A percentile compares a stretch with the other conserved stretches of the same genome.
These are phyloP conservation scores for Vaccinium macrocarpon DNA, from an alignment of 148 eudicot species.

Conservation along the genomic window DNA sequence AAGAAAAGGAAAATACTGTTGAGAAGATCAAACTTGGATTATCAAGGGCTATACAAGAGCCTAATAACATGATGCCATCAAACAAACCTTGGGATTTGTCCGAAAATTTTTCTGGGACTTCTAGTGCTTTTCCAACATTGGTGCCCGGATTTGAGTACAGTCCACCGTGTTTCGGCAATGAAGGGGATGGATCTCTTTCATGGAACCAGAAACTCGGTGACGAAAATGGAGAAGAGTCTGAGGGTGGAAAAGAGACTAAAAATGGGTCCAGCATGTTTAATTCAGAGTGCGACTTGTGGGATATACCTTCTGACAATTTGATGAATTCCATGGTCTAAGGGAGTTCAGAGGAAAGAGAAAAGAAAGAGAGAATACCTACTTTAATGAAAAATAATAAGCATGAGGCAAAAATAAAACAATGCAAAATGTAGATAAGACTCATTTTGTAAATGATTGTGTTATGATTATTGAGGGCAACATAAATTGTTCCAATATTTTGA, in stretches of 20 bases:
- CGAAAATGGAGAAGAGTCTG: slow-evolving; percentile 48
- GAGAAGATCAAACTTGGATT: slow-evolving; percentile 74
- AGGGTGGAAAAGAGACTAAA: slow-evolving; percentile 46
- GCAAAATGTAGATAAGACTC: slow-evolving; percentile 28
- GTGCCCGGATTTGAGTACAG: slow-evolving; percentile 49
- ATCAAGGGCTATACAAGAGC: slow-evolving; percentile 77
- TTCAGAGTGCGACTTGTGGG: slow-evolving; percentile 81
- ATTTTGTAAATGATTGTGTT: slow-evolving; percentile 16
- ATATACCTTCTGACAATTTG: slow-evolving; percentile 74
- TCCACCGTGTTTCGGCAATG: slow-evolving; percentile 35
- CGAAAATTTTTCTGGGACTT: slow-evolving; percentile 25
- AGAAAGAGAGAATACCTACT: not conserved
- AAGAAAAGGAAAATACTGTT: slow-evolving; percentile 48
- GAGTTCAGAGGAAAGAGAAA: not conserved
- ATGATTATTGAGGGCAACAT: not conserved
- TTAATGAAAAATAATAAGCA: slow-evolving; percentile 30
- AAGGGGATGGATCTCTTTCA: slow-evolving; percentile 54
- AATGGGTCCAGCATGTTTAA: slow-evolving; percentile 46
- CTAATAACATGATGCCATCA: slow-evolving; percentile 41
- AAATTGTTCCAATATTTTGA: not conserved
- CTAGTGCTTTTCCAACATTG: slow-evolving; percentile 25
- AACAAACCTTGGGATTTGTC: slow-evolving; percentile 63
- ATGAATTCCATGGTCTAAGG: slow-evolving; percentile 54
- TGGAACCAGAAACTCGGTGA: slow-evolving; percentile 70
- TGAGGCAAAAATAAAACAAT: slow-evolving; percentile 20